phyloP scores from a whole-genome alignment of 1,139 yeast species.

The Nematodospora anomalae region DNA sequence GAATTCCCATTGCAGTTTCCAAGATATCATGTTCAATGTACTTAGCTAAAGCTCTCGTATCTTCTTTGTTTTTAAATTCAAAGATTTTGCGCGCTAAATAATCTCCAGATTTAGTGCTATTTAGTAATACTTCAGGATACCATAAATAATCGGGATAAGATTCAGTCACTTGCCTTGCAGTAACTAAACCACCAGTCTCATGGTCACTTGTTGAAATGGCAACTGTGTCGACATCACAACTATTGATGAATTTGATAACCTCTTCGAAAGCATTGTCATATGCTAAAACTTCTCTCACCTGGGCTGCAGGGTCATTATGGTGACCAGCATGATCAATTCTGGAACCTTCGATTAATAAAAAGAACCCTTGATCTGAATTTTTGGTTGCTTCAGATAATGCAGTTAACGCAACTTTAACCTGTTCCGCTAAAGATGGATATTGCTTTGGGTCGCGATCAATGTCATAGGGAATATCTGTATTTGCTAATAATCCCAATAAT shows the following conservation, averaged over 20 bases:
- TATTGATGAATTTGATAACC: conserved; percentile 64
- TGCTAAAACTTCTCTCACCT: conserved; percentile 47
- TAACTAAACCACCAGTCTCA: conserved; percentile 83
- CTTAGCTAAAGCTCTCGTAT: conserved; percentile 30
- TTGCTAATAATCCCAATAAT: conserved; percentile 67
- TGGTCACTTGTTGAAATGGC: conserved; percentile 83
- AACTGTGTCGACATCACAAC: conserved; percentile 67
- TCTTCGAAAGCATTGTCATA: conserved; percentile 75
- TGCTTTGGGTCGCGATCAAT: conserved; percentile 59
- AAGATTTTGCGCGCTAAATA: conserved; percentile 43
- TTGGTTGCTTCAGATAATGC: conserved; percentile 63
- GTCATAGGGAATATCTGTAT: conserved; percentile 75
- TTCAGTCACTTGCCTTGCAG: conserved; percentile 68
- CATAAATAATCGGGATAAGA: conserved; percentile 57
- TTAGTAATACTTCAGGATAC: conserved; percentile 73
- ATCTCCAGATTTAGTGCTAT: conserved; percentile 74
- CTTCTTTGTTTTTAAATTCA: conserved; percentile 23
- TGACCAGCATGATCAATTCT: conserved; percentile 94
- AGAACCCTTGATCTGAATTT: conserved; percentile 76
- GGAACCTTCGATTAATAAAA: conserved; percentile 81
- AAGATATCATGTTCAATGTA: conserved; percentile 54
- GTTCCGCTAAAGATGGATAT: conserved; percentile 75
- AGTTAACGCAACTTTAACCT: conserved; percentile 66
- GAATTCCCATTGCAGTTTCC: conserved; percentile 58
- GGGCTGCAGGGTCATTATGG: conserved; percentile 66